A percentile compares a stretch with the other conserved stretches of the same genome.
phyloP scores from a whole-genome alignment of 768 basidiomycete genomes.

The Kwoniella mangroviensis region DNA sequence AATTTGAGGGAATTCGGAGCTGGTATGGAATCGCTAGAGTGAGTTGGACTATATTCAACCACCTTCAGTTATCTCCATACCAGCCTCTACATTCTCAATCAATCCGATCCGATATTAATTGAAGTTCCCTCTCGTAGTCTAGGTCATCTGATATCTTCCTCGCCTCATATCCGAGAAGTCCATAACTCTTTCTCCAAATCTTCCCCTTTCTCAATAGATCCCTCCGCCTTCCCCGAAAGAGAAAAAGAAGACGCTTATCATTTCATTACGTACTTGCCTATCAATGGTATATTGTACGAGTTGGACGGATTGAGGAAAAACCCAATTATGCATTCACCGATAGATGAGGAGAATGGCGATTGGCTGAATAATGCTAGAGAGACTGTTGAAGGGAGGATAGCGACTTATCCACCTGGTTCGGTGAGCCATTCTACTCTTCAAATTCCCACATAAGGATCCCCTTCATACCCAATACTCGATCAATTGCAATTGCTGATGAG shows the following conservation, averaged over 20 bases:
- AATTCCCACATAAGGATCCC: too few relatives aligned
- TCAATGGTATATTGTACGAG: conserved; percentile 83
- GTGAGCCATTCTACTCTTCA: conserved; percentile 61
- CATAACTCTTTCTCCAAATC: conserved; percentile 95
- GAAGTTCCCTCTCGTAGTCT: conserved; percentile 34
- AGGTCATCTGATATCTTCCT: conserved; percentile 57
- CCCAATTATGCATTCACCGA: conserved; percentile 78
- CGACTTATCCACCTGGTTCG: conserved; percentile 84
- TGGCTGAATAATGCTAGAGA: conserved; percentile 84
- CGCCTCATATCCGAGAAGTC: conserved; percentile 61
- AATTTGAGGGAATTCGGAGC: conserved; percentile 76
- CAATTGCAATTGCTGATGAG: too few relatives aligned
- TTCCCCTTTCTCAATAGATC: conserved; percentile 80
- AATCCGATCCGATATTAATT: background rate
- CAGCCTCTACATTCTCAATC: background rate
- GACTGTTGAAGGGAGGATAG: conserved; percentile 85
- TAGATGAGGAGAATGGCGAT: conserved; percentile 70
- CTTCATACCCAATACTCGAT: background rate
- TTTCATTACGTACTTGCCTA: conserved; percentile 90
- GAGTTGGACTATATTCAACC: conserved; percentile 19
- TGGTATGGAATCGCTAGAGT: conserved; percentile 77
- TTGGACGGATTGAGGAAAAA: conserved; percentile 83
- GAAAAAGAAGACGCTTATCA: conserved; percentile 86
- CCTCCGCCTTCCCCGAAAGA: conserved; percentile 68
- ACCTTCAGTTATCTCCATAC: background rate